phyloP scores from a whole-genome alignment of 305 asterid species.

The Fraxinus baroniana region DNA sequence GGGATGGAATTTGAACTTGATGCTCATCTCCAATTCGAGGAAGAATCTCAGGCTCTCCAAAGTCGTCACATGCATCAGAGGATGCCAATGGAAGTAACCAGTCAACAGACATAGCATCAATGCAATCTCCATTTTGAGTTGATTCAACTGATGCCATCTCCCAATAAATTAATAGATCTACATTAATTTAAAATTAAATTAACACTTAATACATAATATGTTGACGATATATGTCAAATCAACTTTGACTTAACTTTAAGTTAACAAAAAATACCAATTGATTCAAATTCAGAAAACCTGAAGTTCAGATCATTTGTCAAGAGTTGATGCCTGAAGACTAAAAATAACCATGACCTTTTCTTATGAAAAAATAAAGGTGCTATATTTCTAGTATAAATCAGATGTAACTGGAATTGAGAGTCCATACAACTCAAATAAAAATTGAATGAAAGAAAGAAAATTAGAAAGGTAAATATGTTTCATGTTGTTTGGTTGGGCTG shows the following conservation, averaged over 20 bases:
- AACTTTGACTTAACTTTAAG: slow-evolving; percentile 17
- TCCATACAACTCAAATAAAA: not conserved
- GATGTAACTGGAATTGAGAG: slow-evolving; percentile 7
- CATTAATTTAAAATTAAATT: not conserved
- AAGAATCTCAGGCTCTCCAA: slow-evolving; percentile 28
- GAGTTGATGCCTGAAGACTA: not conserved
- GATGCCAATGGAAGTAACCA: slow-evolving; percentile 21
- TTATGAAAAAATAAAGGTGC: not conserved
- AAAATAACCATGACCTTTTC: not conserved
- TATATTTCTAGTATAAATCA: slow-evolving; percentile 5
- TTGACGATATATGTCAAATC: not conserved
- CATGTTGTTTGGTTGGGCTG: not conserved
- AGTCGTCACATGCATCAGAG: slow-evolving; percentile 13
- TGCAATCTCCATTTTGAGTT: slow-evolving; percentile 36
- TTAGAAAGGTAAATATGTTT: not conserved
- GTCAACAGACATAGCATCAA: slow-evolving; percentile 32
- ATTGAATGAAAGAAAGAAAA: not conserved
- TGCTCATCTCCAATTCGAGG: slow-evolving; percentile 64
- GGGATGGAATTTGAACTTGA: slow-evolving; percentile 57
- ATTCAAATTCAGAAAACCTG: not conserved
- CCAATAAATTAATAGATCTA: slow-evolving; percentile 10
- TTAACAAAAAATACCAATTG: not conserved
- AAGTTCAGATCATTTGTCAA: not conserved
- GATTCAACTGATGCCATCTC: slow-evolving; percentile 48
- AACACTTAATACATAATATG: not conserved